Percentiles rank a stretch among this genome's conserved stretches.
Conservation (phyloP, 2,329 filamentous ascomycete species). For the Epicoccum nigrum region DNA sequence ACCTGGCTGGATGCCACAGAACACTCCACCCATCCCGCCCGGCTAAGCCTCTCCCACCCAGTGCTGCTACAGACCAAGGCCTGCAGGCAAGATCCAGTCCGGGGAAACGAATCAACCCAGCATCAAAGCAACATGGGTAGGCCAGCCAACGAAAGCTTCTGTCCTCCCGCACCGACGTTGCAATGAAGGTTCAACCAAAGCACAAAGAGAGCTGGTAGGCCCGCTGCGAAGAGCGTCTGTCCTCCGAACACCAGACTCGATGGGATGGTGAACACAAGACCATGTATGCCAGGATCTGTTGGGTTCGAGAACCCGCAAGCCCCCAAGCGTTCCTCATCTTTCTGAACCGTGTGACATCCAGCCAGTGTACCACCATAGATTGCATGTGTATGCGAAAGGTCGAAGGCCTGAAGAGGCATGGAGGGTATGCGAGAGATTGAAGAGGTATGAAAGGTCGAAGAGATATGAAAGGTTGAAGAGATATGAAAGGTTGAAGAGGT, state of each 20-base stretch:
- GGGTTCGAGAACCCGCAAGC: neutral
- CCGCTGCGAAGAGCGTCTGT: no score
- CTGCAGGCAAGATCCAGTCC: constrained; percentile 8
- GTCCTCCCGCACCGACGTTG: no score
- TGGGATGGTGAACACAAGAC: no score
- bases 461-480: neutral
- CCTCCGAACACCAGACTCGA: no score
- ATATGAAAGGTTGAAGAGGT: neutral
- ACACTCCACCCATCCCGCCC: constrained; percentile 2
- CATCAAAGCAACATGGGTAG: no score
- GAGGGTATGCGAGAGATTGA: neutral
- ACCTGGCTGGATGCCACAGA: constrained; percentile 6
- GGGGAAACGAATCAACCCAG: no score
- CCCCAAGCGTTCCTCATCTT: constrained; percentile 12
- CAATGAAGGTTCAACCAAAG: no score
- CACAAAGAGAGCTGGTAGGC: no score
- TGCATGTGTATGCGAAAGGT: neutral
- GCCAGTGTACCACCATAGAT: neutral
- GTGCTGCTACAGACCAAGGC: constrained; percentile 9
- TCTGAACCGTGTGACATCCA: constrained; percentile 11
- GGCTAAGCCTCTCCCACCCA: constrained; percentile 5
- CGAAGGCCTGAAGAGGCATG: neutral
- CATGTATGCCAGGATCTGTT: constrained; percentile 5
- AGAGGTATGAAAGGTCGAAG: neutral
- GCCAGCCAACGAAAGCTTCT: no score